Evolutionary conservation across 306 rosid species (phyloP).

Genomic region (Gynostemma pentaphyllum): DNA sequence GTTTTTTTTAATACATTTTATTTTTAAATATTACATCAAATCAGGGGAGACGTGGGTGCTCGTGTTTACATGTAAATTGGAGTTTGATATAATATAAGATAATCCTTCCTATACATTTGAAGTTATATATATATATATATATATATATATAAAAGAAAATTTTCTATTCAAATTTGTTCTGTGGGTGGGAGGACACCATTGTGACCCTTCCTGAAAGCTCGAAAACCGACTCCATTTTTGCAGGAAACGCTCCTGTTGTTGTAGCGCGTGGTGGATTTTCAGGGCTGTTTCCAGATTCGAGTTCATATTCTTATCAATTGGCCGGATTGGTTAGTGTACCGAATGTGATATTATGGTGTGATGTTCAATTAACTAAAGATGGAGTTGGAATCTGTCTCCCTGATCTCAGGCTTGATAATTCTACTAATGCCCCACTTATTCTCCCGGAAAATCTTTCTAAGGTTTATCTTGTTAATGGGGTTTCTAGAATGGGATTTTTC

Average conservation of each 20-base stretch:
- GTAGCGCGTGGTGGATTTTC: constrained; percentile 87
- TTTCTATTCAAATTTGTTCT: too few species aligned
- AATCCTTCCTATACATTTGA: too few species aligned
- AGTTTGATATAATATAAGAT: too few species aligned
- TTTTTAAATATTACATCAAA: too few species aligned
- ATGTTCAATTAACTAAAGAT: constrained; percentile 81
- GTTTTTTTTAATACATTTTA: too few species aligned
- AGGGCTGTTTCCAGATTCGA: constrained; percentile 76
- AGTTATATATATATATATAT: too few species aligned
- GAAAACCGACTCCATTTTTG: constrained; percentile 22
- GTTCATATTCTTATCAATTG: constrained; percentile 24
- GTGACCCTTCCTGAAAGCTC: too few species aligned
- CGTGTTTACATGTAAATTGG: too few species aligned
- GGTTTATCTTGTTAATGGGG: constrained; percentile 32
- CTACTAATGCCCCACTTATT: neutral
- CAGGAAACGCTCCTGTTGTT: constrained; percentile 59
- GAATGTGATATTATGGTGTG: constrained; percentile 49
- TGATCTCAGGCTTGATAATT: constrained; percentile 34
- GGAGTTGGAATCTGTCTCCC: constrained; percentile 59
- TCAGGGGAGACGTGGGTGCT: too few species aligned
- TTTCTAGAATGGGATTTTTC: constrained; percentile 39
- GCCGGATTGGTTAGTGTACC: constrained; percentile 14
- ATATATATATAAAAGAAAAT: too few species aligned
- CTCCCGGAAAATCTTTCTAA: constrained; percentile 7
- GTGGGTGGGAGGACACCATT: too few species aligned